Evolutionary conservation across 352 stramenopile species (phyloP), one percentile per base, ranked within the genome.

Genomic region (Globisporangium parvum): DNA sequence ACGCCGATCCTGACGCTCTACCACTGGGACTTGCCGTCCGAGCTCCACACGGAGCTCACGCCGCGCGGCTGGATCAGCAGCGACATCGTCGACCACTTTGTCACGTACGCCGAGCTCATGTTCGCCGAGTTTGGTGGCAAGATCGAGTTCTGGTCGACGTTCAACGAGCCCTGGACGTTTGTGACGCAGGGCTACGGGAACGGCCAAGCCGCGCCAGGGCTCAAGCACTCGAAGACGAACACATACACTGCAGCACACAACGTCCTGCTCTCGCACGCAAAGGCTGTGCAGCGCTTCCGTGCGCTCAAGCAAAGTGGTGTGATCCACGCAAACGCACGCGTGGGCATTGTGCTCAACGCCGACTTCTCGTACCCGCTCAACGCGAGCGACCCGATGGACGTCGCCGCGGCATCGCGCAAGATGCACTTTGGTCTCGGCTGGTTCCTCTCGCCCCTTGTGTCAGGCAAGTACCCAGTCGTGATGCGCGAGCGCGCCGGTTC

Each of bases 141-240:
- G 50, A 87, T 98, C 17, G 87, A 94, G 59, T 85, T 84, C 55
- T 99, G 95, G 95, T 86, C 96, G 15, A 98, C 95, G 3, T 91
- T 99, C 56, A 98, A 98, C 60, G 96, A 99, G 69, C 77, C 91
- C 15, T 93, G 87, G 73, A 92, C 76, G 10, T 86, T 97, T 39
- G 78, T 81, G 20, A 85, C 87, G 23, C 66, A 85, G 33, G 93
- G 84, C 20, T 98, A 98, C 66, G 80, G 84, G 51, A 85, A 77
- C 45, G 89, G 87, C 48, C 55, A 66, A 40, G 65, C 65, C 21
- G 73, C 72, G 24, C 68, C 72, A 0, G 69, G 65, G 0, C 55
- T 70, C 6, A 61, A 65, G 33, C 31, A 77, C 28, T 83, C 68
- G 0, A 58, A 62, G 6, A 80, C 64, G 3, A 73, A 79, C 56